Evolutionary conservation across 2,329 filamentous ascomycete species (phyloP).

Genomic region (Colletotrichum lentis): DNA sequence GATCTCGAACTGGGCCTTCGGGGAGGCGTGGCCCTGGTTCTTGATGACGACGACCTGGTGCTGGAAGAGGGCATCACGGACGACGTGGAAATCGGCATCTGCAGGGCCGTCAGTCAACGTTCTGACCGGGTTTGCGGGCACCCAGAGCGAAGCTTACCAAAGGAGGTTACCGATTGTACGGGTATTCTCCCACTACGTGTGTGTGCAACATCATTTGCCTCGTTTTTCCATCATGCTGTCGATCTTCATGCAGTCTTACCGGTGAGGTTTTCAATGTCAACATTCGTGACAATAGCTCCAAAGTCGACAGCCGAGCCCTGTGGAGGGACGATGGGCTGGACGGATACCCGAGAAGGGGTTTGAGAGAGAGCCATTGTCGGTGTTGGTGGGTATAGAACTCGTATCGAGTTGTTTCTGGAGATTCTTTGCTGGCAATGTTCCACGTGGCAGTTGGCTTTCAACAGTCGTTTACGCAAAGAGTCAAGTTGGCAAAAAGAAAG

Average conservation of each 20-base stretch:
- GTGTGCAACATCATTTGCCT: constrained; percentile 19
- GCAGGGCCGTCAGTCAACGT: constrained; percentile 37
- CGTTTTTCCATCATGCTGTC: constrained; percentile 27
- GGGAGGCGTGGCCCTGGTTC: constrained; percentile 68
- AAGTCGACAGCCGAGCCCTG: constrained; percentile 61
- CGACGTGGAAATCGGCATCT: constrained; percentile 71
- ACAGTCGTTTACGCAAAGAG: not conserved
- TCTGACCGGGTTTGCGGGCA: not conserved
- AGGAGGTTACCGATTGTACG: constrained; percentile 69
- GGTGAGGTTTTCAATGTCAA: constrained; percentile 68
- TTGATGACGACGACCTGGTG: constrained; percentile 77
- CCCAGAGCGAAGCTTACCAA: constrained; percentile 50
- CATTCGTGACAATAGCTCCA: constrained; percentile 65
- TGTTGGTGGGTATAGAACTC: not conserved
- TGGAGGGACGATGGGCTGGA: constrained; percentile 51
- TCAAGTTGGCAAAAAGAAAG: rapidly evolving
- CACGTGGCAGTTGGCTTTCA: not conserved
- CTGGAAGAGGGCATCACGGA: constrained; percentile 72
- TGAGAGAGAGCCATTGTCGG: constrained; percentile 7
- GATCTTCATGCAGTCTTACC: constrained; percentile 55
- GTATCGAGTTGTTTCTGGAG: not conserved
- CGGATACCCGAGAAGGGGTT: constrained; percentile 36
- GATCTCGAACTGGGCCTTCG: constrained; percentile 76
- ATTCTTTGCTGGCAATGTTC: not conserved
- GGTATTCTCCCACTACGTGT: constrained; percentile 58